These are phyloP conservation scores for Auriscalpium microsporum DNA, from an alignment of 768 basidiomycete species.

Conservation along the genomic window DNA sequence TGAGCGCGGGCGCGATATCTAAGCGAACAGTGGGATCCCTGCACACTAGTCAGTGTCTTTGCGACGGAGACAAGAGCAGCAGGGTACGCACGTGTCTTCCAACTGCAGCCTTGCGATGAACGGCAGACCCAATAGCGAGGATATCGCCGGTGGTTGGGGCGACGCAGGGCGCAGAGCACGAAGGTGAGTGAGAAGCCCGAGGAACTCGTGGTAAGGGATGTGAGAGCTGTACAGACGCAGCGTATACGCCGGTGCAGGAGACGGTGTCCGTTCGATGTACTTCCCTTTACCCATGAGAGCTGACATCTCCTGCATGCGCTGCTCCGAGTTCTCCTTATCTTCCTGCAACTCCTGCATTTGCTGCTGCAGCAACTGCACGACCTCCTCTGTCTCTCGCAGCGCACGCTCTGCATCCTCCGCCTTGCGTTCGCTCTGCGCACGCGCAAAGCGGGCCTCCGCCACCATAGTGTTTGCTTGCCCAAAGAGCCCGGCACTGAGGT, in stretches of 20 bases:
- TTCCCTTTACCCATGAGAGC: conserved; percentile 59
- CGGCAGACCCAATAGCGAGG: conserved; percentile 67
- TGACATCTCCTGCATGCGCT: conserved; percentile 40
- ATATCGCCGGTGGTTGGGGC: conserved; percentile 54
- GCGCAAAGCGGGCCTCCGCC: conserved; percentile 72
- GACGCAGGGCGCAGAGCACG: conserved; percentile 60
- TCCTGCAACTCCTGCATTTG: conserved; percentile 72
- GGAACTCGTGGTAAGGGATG: conserved; percentile 72
- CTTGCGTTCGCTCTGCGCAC: conserved; percentile 64
- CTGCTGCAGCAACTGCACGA: conserved; percentile 72
- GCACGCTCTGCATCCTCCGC: conserved; percentile 70
- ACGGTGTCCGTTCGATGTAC: conserved; percentile 42
- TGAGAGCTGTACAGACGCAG: conserved; percentile 57
- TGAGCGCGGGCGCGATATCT: conserved; percentile 88
- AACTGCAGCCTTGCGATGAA: conserved; percentile 66
- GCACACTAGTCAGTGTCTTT: conserved; percentile 13
- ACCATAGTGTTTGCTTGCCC: conserved; percentile 96
- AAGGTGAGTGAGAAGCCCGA: conserved; percentile 68
- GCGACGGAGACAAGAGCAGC: conserved; percentile 7
- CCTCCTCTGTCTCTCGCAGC: conserved; percentile 77
- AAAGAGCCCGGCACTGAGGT: conserved; percentile 86
- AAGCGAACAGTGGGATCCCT: conserved; percentile 90
- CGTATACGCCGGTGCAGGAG: conserved; percentile 15
- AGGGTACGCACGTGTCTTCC: conserved; percentile 77
- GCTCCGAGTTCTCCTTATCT: conserved; percentile 58